Evolutionary conservation across 1,284 basidiomycete species (phyloP).

Genomic region (Trichosporon sp.): DNA sequence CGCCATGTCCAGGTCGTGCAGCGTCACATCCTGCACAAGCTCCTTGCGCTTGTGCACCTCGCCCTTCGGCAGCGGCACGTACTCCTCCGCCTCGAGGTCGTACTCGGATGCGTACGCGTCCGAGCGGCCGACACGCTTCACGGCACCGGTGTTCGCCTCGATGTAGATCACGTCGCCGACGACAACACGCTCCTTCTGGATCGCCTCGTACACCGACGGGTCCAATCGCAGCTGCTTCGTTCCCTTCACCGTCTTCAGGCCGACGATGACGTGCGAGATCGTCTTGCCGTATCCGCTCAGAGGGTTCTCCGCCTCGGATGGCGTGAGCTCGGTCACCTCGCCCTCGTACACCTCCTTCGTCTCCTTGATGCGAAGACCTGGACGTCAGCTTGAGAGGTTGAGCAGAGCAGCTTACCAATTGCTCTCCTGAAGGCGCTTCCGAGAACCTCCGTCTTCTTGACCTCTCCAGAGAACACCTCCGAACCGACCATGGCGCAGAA

Average conservation of each 20-base stretch:
- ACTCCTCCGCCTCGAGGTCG: slow-evolving; percentile 96
- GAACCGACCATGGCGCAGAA: slow-evolving; percentile 98
- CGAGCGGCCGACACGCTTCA: slow-evolving; percentile 95
- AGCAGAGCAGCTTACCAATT: slow-evolving; percentile 59
- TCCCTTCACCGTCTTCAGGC: slow-evolving; percentile 96
- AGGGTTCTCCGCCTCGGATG: slow-evolving; percentile 90
- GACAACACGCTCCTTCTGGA: slow-evolving; percentile 94
- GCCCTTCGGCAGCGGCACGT: slow-evolving; percentile 94
- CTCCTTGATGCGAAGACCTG: slow-evolving; percentile 92
- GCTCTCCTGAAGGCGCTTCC: slow-evolving; percentile 91
- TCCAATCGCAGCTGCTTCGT: slow-evolving; percentile 94
- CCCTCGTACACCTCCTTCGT: slow-evolving; percentile 99
- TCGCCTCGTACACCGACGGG: slow-evolving; percentile 93
- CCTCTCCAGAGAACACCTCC: slow-evolving; percentile 94
- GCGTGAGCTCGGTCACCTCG: slow-evolving; percentile 94
- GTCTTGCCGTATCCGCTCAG: slow-evolving; percentile 97
- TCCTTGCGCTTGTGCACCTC: slow-evolving; percentile 98
- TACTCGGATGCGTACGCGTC: slow-evolving; percentile 99
- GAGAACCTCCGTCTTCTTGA: slow-evolving; percentile 99
- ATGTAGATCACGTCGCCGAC: slow-evolving; percentile 97
- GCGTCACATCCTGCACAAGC: slow-evolving; percentile 92
- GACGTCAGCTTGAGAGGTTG: neutral
- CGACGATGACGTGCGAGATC: slow-evolving; percentile 92
- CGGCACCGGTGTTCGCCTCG: slow-evolving; percentile 88
- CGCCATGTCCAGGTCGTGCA: slow-evolving; percentile 93